Base-by-base conservation (phyloP, 1,284 basidiomycete genomes). In the Cutaneotrichosporon arboriforme region DNA sequence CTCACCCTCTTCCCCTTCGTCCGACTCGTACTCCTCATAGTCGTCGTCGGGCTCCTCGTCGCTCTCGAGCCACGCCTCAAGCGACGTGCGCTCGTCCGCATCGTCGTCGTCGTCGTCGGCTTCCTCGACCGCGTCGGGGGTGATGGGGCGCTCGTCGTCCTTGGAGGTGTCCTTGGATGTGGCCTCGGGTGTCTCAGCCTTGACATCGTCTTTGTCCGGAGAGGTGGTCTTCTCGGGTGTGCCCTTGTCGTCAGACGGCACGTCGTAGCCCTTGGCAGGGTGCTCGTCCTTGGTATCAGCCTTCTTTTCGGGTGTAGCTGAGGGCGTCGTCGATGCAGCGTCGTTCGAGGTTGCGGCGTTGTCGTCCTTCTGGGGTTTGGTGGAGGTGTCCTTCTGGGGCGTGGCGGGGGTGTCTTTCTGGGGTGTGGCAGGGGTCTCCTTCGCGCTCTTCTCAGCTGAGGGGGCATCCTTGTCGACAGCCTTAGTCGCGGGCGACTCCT, bases 31-130 rank as follows among this genome's bases (percentile, higher is more conserved):
- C 3, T 58, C 50, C 4, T 59, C 57, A 7, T 57, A 52, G 1
- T 62, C 52, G 13, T 60, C 61, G 10, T 51, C 54, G 8, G 58
- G 58, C 1, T 61, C 52, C 2, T 59, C 57, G 4, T 63, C 58
- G 35, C 34, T 31, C 36, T 49, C 39, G 26, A 17, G 48, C 48
- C 18, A 39, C 12, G 22, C 42, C 31, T 35, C 34, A 8, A 37
- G 8, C 8, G 31, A 23, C 10, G 47, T n/a, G 13, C 9, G 22
- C 40, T 44, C 35, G 14, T 18, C 23, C n/a, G 39, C 38, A 14
- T 48, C 35, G 12, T 20, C 46, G 14, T 41, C 21, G 20, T 31
- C 35, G 15, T 23, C 35, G 3, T 18, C 12, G 3, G 43, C 10
- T 9, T 45, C 43, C 23, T 50, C 41, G 20, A 21, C 4, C 10